Evolutionary conservation across 2,329 filamentous ascomycete species (phyloP), one percentile per base, ranked within the genome.

Genomic region (Ceratocystis ficicola): DNA sequence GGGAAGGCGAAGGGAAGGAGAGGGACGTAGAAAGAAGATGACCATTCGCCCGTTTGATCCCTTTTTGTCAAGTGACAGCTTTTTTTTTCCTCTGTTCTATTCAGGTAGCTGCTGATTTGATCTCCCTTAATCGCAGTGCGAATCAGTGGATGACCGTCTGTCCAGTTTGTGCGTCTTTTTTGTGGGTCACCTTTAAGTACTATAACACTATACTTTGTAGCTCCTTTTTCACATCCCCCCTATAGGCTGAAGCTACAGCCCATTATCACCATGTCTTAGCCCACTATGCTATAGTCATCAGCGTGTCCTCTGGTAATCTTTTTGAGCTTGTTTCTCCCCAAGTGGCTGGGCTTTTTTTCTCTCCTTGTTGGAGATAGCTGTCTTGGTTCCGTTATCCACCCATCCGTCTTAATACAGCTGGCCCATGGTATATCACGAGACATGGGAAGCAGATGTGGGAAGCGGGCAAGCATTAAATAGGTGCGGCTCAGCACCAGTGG

Each of bases 161-260:
- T 57, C 52, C 32, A 32, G 55, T 30, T 32, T 59, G 12, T 59
- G 55, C 25, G 28, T 59, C 28, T 20, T 59, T 59, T 59, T 59
- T 59, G 8, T 59, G 25, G 12, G 48, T 25, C 48, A 8, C 10
- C 10, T 52, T 52, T 28, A 25, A n/a, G 48, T 48, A 20, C 17
- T 7, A 22, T 28, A 52, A 10, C 17, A 28, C 44, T 46, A 10
- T 62, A 17, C 44, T 17, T 10, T 22, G 41, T 46, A 2, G 20
- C 20, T 44, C 44, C 60, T 62, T 44, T 46, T 62, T 62, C 60
- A 62, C 36, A 30, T 62, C 36, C 60, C 55, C 36, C 59, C 28
- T 44, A 60, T 17, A 36, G 20, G 20, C 36, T 44, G 25, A 22
- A 62, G 44, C 60, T 62, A 62, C n/a, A 41, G 44, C 60, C 36